Evolutionary conservation across 192 early-diverging fungal species (phyloP).

Genomic region (Hyaloraphidium curvatum): DNA sequence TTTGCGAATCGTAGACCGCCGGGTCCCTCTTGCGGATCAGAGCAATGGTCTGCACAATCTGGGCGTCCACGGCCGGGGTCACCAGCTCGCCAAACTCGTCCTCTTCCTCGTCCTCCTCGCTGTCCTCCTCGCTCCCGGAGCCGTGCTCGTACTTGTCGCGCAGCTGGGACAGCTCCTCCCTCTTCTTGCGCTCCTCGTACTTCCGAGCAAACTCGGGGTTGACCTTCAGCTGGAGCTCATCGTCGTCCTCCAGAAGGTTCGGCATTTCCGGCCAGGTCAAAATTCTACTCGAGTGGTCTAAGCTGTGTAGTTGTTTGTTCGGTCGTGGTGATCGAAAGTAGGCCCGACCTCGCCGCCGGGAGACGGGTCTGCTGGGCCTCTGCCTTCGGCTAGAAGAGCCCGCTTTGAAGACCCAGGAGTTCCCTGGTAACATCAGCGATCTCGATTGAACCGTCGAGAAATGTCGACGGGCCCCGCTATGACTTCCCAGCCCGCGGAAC

Average conservation of each 20-base stretch:
- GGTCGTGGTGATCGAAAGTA: background rate
- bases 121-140: slow-evolving; percentile 32
- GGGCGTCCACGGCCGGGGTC: slow-evolving; percentile 74
- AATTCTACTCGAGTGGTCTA: background rate
- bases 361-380: no score
- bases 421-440: no score
- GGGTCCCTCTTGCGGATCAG: slow-evolving; percentile 56
- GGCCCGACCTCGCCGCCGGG: no score
- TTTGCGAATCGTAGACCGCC: slow-evolving; percentile 57
- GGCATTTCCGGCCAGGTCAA: no score
- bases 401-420: no score
- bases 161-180: slow-evolving; percentile 41
- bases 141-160: slow-evolving; percentile 38
- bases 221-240: slow-evolving; percentile 16
- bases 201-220: slow-evolving; percentile 34
- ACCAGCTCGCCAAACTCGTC: slow-evolving; percentile 62
- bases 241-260: slow-evolving; percentile 16
- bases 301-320: background rate
- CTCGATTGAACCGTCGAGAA: no score
- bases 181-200: slow-evolving; percentile 40
- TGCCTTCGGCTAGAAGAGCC: no score
- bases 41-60: slow-evolving; percentile 82
- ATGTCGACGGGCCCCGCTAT: no score
- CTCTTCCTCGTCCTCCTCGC: slow-evolving; percentile 33
- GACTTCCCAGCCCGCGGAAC: no score